Conservation (phyloP, 2,329 filamentous ascomycete genomes). For the Pseudogymnoascus sp. region DNA sequence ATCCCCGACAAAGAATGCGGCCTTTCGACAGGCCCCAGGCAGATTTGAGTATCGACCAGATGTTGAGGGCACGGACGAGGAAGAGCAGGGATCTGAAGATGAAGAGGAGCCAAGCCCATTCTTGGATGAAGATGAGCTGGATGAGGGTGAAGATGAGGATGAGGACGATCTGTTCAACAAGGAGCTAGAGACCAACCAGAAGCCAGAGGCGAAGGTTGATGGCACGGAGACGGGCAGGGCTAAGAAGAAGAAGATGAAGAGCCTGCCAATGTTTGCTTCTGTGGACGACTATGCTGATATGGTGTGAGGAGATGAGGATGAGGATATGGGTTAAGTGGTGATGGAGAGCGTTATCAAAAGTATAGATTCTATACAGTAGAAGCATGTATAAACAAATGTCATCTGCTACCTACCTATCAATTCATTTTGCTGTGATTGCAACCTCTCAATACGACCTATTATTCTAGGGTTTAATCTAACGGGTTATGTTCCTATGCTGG, state of each 20-base stretch:
- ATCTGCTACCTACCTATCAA: conserved; percentile 10
- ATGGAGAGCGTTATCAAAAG: not conserved
- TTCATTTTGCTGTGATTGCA: not conserved
- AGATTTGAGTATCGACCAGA: conserved; percentile 23
- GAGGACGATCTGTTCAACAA: conserved; percentile 36
- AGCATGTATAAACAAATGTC: conserved; percentile 9
- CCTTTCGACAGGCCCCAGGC: too few species aligned
- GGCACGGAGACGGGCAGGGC: conserved; percentile 38
- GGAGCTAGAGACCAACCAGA: conserved; percentile 27
- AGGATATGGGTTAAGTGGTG: conserved; percentile 12
- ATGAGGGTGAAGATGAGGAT: conserved; percentile 38
- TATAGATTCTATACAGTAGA: conserved; percentile 3
- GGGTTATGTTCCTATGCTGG: not conserved
- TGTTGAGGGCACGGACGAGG: conserved; percentile 39
- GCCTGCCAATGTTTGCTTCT: conserved; percentile 85
- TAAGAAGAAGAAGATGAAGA: conserved; percentile 79
- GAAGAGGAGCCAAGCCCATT: conserved; percentile 26
- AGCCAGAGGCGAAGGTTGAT: conserved; percentile 37
- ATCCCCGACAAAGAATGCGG: too few species aligned
- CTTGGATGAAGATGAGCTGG: conserved; percentile 26
- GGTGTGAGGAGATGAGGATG: conserved; percentile 63
- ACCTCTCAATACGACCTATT: too few species aligned
- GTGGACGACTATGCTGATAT: conserved; percentile 88
- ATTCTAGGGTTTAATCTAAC: not conserved
- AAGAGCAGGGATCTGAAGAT: conserved; percentile 38